A percentile compares a stretch with the other conserved stretches of the same genome.
phyloP scores from a whole-genome alignment of 257 asterid species.

The Schizonepeta tenuifolia region DNA sequence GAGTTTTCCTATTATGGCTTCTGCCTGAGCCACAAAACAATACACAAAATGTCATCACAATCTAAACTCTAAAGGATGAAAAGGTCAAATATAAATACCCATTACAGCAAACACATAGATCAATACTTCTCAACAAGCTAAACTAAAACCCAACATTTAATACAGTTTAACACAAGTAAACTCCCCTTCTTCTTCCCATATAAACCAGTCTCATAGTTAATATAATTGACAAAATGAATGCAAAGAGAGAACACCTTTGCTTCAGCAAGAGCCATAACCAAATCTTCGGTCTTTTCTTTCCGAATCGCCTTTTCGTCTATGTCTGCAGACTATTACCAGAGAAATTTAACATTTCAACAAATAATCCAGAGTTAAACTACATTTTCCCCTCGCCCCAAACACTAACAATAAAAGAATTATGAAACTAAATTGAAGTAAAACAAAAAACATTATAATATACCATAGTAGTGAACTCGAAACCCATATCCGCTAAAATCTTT shows the following conservation, averaged over 20 bases:
- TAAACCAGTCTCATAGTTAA: background rate
- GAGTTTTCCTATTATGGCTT: constrained; percentile 69
- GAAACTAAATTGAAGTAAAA: constrained; percentile 5
- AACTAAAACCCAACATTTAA: background rate
- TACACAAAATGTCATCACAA: constrained; percentile 28
- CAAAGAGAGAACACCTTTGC: constrained; percentile 66
- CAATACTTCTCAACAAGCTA: background rate
- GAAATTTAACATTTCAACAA: background rate
- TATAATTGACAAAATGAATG: background rate
- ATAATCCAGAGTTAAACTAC: background rate
- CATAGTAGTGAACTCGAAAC: constrained; percentile 70
- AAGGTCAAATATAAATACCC: background rate
- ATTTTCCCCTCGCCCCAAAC: background rate
- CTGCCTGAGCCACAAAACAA: constrained; percentile 66
- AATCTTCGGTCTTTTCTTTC: constrained; percentile 85
- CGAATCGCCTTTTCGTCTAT: constrained; percentile 92
- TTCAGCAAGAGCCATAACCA: constrained; percentile 89
- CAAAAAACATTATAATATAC: constrained; percentile 36
- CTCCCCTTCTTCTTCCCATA: background rate
- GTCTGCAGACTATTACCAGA: constrained; percentile 69
- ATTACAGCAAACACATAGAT: constrained; percentile 3
- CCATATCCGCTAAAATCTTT: constrained; percentile 73
- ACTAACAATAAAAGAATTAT: background rate
- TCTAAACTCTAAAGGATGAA: constrained; percentile 22
- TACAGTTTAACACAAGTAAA: background rate